These are phyloP conservation scores for Cyclaneusma minus DNA, from an alignment of 2,329 filamentous ascomycete genomes.

Conservation along the genomic window DNA sequence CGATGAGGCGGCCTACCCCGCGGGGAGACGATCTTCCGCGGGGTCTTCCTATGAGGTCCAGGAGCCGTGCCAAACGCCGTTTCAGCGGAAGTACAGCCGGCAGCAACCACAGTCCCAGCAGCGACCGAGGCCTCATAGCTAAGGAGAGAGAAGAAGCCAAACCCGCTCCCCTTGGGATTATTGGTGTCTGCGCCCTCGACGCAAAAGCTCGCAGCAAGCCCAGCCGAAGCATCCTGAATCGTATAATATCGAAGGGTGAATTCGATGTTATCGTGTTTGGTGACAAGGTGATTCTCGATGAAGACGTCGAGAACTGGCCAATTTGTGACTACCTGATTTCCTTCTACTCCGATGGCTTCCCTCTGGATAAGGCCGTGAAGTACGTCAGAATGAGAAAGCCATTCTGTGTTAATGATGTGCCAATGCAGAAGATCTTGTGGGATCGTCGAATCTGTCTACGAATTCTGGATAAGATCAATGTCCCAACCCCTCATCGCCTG, in stretches of 20 bases:
- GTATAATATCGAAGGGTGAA: constrained; percentile 76
- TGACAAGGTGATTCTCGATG: constrained; percentile 95
- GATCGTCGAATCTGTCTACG: constrained; percentile 80
- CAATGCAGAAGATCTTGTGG: constrained; percentile 96
- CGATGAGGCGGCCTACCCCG: constrained; percentile 7
- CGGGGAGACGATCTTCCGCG: constrained; percentile 16
- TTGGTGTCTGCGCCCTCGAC: constrained; percentile 91
- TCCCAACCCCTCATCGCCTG: constrained; percentile 75
- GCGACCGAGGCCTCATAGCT: constrained; percentile 45
- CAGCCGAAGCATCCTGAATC: constrained; percentile 87
- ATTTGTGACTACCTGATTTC: constrained; percentile 88
- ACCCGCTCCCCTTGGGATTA: constrained; percentile 47
- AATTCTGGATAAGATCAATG: constrained; percentile 76
- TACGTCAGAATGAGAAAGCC: constrained; percentile 88
- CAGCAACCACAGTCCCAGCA: constrained; percentile 67
- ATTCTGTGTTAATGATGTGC: constrained; percentile 93
- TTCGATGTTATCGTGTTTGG: constrained; percentile 97
- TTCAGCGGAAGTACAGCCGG: constrained; percentile 71
- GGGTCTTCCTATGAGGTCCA: constrained; percentile 38
- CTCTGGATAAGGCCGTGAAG: constrained; percentile 88
- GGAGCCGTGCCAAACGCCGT: constrained; percentile 56
- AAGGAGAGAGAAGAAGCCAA: constrained; percentile 41
- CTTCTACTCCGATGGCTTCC: constrained; percentile 96
- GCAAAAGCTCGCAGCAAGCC: constrained; percentile 94
- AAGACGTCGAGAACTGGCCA: constrained; percentile 93